Evolutionary conservation across 768 basidiomycete species (phyloP), one percentile per base, ranked within the genome.

Genomic region (Pilatotrama ljubarskyi): DNA sequence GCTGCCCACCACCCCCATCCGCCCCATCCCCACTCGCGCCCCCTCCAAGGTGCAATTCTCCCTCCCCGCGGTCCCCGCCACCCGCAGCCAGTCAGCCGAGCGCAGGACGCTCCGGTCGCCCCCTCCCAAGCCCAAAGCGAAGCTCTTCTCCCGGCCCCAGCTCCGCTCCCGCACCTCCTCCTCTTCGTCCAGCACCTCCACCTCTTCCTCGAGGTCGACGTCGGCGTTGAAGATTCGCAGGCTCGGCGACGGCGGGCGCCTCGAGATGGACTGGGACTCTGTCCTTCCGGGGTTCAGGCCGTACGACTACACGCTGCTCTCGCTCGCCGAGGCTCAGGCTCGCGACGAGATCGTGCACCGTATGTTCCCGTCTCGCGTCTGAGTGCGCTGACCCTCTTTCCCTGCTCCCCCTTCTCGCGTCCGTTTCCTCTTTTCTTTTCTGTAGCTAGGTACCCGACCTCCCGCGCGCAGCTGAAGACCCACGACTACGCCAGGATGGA

Each of bases 271-370:
- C 35, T 59, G 42, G 58, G n/a, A 13, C 11, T 3, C 29, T 17
- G 20, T 38, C 29, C 35, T 50, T 17, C 53, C 55, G 17, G 49
- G 32, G 26, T 50, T 56, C 49, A 47, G 14, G 29, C 48, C 48
- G 36, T 46, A 52, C 49, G 54, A 44, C 7, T 61, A 51, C 60
- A 61, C 54, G 29, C 32, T 61, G n/a, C 54, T 61, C 29, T 9
- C 42, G 10, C 54, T 61, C 42, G 60, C 11, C 15, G 54, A 42
- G 37, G 60, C 60, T 13, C 54, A 46, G 32, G 15, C 11, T 49
- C 48, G 49, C 48, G 43, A 55, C 26, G 48, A 56, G 36, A 56
- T 61, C 48, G 47, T 55, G 26, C 60, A 56, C 38, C 60, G 54
- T 46, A 55, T 55, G 54, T 55, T 55, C 18, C 54, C 29, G 6